Evolutionary conservation across 23 red algal species (phyloP).

Genomic region (Gracilaria vermiculophylla): DNA sequence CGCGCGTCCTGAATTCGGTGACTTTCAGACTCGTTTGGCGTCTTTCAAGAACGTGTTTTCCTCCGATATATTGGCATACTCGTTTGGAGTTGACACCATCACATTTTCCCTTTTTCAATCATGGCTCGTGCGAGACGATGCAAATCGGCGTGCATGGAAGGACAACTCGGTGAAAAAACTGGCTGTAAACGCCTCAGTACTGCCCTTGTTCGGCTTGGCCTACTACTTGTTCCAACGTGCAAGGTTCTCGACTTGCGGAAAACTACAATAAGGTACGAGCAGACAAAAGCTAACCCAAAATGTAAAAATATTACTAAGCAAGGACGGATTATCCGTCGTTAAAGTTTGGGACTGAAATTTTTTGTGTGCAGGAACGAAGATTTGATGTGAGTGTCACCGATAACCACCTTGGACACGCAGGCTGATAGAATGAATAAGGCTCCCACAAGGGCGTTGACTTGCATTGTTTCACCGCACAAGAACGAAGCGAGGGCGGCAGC

Average conservation of each 20-base stretch:
- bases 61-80: constrained; percentile 52
- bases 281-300: background rate
- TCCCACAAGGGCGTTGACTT: constrained; percentile 34
- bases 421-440: constrained; percentile 76
- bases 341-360: background rate
- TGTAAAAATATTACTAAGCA: background rate
- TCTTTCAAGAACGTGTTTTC: constrained; percentile 8
- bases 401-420: constrained; percentile 45
- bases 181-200: background rate
- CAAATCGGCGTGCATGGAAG: constrained; percentile 39
- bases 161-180: background rate
- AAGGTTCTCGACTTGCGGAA: background rate
- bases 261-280: background rate
- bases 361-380: background rate
- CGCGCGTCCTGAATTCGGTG: constrained; percentile 48
- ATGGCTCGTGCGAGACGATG: constrained; percentile 54
- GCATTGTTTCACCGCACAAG: constrained; percentile 71
- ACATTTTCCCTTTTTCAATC: constrained; percentile 51
- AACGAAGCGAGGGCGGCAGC: constrained; percentile 71
- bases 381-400: background rate
- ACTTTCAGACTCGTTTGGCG: background rate
- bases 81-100: constrained; percentile 43
- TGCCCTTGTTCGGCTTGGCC: constrained; percentile 36
- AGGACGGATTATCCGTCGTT: background rate
- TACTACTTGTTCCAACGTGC: constrained; percentile 30